phyloP scores from a whole-genome alignment of 179 eudicot genomes.

The Spergularia azorica region DNA sequence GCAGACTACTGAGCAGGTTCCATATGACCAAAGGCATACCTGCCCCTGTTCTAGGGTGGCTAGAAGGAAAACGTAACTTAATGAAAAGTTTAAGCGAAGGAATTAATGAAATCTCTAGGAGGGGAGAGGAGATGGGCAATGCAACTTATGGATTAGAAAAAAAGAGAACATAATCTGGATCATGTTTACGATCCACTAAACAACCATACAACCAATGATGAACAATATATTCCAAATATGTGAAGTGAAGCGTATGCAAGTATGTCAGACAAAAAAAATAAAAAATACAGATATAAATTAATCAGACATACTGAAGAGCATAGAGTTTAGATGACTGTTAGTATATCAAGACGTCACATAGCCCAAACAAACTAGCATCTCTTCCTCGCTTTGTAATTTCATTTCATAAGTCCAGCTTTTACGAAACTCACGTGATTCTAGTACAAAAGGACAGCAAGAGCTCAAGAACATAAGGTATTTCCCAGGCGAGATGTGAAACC shows the following conservation, averaged over 20 bases:
- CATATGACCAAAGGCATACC: not conserved
- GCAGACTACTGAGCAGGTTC: conserved; percentile 3
- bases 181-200: not conserved
- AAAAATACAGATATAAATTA: not conserved
- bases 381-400: not conserved
- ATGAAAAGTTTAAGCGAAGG: not conserved
- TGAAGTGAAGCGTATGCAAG: not conserved
- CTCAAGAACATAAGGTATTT: not conserved
- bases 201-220: not conserved
- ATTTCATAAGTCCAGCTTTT: not conserved
- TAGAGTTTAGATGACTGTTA: not conserved
- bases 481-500: not conserved
- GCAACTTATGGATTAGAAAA: not conserved
- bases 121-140: not conserved
- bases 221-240: not conserved
- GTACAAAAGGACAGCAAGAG: not conserved
- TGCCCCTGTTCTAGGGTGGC: not conserved
- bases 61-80: not conserved
- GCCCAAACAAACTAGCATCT: not conserved
- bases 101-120: not conserved
- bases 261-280: too few relatives aligned
- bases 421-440: too few relatives aligned
- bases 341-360: not conserved
- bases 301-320: not conserved
- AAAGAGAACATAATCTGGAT: not conserved